Evolutionary conservation across 2,329 filamentous ascomycete species (phyloP).

Genomic region (Ophiostoma ips): DNA sequence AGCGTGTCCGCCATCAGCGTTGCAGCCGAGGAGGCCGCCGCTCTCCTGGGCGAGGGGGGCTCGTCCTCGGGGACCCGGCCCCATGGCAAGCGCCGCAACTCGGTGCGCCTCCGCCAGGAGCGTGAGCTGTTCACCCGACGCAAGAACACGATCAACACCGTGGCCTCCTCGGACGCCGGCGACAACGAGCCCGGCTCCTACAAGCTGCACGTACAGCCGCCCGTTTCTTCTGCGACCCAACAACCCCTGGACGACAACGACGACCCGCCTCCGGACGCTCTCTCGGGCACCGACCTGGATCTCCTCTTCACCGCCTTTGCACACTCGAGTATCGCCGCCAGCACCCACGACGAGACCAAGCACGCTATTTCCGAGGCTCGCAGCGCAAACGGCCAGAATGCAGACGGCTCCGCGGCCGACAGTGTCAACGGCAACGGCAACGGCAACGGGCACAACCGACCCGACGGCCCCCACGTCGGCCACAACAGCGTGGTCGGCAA

Average conservation of each 20-base stretch:
- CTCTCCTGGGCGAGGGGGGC: constrained; percentile 28
- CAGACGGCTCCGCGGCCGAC: not conserved
- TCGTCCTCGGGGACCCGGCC: constrained; percentile 42
- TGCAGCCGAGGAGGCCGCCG: constrained; percentile 46
- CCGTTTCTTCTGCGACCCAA: constrained; percentile 31
- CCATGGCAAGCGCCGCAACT: constrained; percentile 58
- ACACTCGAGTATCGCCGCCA: constrained; percentile 61
- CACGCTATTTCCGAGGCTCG: constrained; percentile 50
- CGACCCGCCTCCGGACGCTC: constrained; percentile 44
- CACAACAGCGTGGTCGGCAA: constrained; percentile 50
- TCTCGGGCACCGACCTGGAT: constrained; percentile 65
- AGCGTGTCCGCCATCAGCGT: constrained; percentile 67
- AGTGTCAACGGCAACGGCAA: constrained; percentile 21
- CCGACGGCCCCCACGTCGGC: constrained; percentile 19
- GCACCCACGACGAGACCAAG: constrained; percentile 65
- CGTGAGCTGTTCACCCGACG: constrained; percentile 80
- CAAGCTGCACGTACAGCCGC: constrained; percentile 34
- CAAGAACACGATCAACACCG: constrained; percentile 49
- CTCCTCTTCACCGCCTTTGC: constrained; percentile 62
- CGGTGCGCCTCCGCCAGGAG: constrained; percentile 75
- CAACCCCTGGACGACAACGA: constrained; percentile 56
- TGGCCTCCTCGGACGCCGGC: constrained; percentile 44
- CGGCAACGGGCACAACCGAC: too few relatives aligned
- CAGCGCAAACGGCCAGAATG: constrained; percentile 51
- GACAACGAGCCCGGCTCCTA: constrained; percentile 38